Conservation (phyloP, 2,329 filamentous ascomycete species). For the Aspergillus nomiae region DNA sequence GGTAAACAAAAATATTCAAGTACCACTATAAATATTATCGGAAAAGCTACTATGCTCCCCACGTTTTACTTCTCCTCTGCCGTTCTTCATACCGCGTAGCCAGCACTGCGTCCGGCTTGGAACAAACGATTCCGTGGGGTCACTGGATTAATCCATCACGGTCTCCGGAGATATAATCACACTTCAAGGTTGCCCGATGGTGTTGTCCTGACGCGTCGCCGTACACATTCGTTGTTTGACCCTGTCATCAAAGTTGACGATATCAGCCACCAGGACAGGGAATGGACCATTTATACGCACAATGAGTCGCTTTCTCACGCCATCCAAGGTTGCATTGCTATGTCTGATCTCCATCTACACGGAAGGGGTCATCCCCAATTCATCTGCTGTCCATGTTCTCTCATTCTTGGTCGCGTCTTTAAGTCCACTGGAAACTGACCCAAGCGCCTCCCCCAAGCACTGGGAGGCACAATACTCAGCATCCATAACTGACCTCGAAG, state of each 20-base stretch:
- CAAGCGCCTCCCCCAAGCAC: conserved; percentile 20
- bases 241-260: neutral
- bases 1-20: fast-evolving
- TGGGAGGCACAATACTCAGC: conserved; percentile 36
- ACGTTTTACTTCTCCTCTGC: neutral
- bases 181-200: neutral
- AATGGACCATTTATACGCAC: conserved; percentile 7
- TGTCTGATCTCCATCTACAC: conserved; percentile 80
- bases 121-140: neutral
- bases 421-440: conserved; percentile 46
- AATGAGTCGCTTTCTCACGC: conserved; percentile 85
- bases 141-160: neutral
- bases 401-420: conserved; percentile 77
- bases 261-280: neutral
- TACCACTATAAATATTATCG: neutral
- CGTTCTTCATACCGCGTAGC: neutral
- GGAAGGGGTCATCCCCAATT: conserved; percentile 67
- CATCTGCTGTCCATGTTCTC: conserved; percentile 72
- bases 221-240: neutral
- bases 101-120: neutral
- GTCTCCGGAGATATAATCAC: no score
- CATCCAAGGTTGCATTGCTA: conserved; percentile 81
- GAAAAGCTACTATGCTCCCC: neutral
- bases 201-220: neutral
- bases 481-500: conserved; percentile 50